phyloP scores from a whole-genome alignment of 164 flowering plant species.

The Stephania japonica region DNA sequence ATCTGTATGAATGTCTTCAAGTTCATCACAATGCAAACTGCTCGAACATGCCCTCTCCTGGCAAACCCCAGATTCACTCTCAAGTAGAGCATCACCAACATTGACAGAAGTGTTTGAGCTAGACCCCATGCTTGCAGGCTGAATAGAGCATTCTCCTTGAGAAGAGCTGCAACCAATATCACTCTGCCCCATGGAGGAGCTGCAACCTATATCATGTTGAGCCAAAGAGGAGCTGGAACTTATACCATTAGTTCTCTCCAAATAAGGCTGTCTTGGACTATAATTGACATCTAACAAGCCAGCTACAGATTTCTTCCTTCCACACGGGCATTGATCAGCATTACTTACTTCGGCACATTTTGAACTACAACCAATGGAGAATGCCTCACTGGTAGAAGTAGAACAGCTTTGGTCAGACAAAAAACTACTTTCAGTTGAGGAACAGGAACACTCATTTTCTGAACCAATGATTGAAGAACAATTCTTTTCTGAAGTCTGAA shows the following conservation, averaged over 20 bases:
- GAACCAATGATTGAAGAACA: conserved; percentile 16
- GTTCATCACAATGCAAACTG: conserved; percentile 20
- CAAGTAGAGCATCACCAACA: conserved; percentile 21
- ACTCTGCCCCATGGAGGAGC: conserved; percentile 29
- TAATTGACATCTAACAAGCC: conserved; percentile 24
- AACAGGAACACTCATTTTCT: conserved; percentile 20
- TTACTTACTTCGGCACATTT: conserved; percentile 20
- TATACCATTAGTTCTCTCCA: conserved; percentile 25
- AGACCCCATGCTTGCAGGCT: conserved; percentile 23
- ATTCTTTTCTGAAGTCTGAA: conserved; percentile 20
- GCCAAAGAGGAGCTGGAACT: conserved; percentile 35
- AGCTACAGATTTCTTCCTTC: conserved; percentile 33
- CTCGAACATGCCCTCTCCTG: conserved; percentile 24
- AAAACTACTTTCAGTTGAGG: conserved; percentile 23
- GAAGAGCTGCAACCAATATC: conserved; percentile 34
- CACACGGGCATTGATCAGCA: conserved; percentile 25
- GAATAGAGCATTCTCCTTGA: conserved; percentile 30
- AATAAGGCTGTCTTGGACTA: conserved; percentile 18
- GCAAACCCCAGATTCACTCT: conserved; percentile 17
- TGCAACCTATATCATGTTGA: conserved; percentile 31
- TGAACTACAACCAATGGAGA: not conserved
- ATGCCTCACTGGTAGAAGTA: conserved; percentile 16
- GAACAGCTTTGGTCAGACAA: conserved; percentile 24
- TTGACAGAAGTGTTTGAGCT: conserved; percentile 22
- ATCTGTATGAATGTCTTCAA: conserved; percentile 20